phyloP scores from a whole-genome alignment of 768 basidiomycete species.

The Agaricus blazei region DNA sequence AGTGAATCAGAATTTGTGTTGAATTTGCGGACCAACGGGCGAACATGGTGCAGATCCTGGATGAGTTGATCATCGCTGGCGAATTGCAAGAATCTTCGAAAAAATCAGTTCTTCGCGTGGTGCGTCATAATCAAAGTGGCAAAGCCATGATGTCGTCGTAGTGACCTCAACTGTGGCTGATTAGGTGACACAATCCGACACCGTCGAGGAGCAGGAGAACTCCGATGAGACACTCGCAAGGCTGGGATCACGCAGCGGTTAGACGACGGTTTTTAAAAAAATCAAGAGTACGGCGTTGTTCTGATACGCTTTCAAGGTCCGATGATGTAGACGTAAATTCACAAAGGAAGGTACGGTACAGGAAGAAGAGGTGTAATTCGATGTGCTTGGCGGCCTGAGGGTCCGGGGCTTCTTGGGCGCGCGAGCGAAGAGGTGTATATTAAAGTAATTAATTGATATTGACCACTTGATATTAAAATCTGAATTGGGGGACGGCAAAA shows the following conservation, averaged over 20 bases:
- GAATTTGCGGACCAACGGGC: slow-evolving; percentile 2
- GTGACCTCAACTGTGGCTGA: slow-evolving; percentile 1
- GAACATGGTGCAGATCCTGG: slow-evolving; percentile 56
- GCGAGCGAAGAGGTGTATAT: too few relatives aligned
- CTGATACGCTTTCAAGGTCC: slow-evolving; percentile 32
- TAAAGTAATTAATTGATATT: too few relatives aligned
- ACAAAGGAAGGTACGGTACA: neutral
- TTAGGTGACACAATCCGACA: slow-evolving; percentile 83
- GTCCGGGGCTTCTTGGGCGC: too few relatives aligned
- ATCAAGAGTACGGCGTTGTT: slow-evolving; percentile 14
- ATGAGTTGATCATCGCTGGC: slow-evolving; percentile 95
- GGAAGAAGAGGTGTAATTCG: neutral
- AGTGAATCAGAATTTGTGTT: slow-evolving; percentile 5
- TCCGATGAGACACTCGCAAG: slow-evolving; percentile 78
- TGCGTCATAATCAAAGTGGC: slow-evolving; percentile 18
- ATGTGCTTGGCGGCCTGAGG: neutral
- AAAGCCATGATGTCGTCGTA: neutral
- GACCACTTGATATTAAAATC: neutral
- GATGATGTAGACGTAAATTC: slow-evolving; percentile 40
- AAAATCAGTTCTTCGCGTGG: slow-evolving; percentile 68
- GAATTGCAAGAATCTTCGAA: slow-evolving; percentile 98
- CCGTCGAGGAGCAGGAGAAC: slow-evolving; percentile 81
- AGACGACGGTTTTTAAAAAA: slow-evolving; percentile 22
- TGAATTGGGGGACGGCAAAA: neutral
- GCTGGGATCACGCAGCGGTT: slow-evolving; percentile 68